Conservation (phyloP, 83 land plant genomes). For the Isoetes engelmannii region DNA sequence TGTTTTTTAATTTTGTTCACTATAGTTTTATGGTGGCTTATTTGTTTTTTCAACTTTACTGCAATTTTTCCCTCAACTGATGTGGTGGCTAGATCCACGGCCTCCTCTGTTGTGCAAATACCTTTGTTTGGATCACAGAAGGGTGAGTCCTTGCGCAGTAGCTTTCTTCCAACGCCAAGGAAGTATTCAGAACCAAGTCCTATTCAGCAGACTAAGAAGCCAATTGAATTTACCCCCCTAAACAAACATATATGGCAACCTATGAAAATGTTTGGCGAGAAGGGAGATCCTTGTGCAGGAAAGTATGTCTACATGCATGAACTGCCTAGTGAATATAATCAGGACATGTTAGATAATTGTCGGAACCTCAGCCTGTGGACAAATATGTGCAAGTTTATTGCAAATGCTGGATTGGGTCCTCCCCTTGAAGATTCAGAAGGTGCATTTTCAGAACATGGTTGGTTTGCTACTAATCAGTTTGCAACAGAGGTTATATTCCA, state of each 20-base stretch:
- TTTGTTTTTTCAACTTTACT: no score
- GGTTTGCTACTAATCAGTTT: conserved; percentile 86
- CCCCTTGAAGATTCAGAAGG: conserved; percentile 57
- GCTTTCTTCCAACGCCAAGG: no score
- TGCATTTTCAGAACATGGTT: conserved; percentile 46
- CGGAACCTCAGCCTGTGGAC: conserved; percentile 55
- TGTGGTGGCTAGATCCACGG: no score
- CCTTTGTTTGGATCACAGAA: no score
- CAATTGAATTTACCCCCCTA: no score
- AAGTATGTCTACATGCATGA: conserved; percentile 77
- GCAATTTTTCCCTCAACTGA: no score
- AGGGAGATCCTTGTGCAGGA: conserved; percentile 75
- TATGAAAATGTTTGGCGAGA: conserved; percentile 43
- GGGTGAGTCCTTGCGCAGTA: no score
- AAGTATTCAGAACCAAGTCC: no score
- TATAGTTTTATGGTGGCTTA: no score
- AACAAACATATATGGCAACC: conserved; percentile 57
- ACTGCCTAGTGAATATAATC: conserved; percentile 71
- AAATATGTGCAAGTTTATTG: conserved; percentile 61
- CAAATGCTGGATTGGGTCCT: conserved; percentile 75
- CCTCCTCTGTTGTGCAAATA: no score
- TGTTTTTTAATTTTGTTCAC: no score
- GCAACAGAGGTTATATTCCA: conserved; percentile 73
- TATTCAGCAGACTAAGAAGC: no score
- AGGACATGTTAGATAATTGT: conserved; percentile 64